Evolutionary conservation across 164 flowering plant species (phyloP).

Genomic region (Magnolia sinica): DNA sequence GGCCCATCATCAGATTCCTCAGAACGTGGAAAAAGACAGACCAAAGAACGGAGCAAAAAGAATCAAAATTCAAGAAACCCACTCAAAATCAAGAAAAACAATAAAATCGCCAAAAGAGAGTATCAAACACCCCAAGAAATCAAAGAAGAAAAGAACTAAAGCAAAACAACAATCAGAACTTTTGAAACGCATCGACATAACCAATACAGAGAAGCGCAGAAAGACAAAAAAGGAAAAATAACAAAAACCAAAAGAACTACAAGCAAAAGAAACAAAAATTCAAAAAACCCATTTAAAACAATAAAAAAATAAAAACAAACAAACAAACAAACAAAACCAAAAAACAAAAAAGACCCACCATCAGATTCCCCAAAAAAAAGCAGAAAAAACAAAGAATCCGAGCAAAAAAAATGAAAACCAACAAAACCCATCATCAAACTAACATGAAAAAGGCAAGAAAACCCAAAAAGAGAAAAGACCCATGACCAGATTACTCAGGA

Average conservation of each 20-base stretch:
- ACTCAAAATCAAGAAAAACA: background rate
- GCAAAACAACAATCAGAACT: background rate
- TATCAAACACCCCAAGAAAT: background rate
- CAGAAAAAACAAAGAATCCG: too few species aligned
- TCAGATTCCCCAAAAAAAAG: too few species aligned
- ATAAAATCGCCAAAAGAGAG: background rate
- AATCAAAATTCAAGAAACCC: too few species aligned
- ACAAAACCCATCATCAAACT: background rate
- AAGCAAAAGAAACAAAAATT: background rate
- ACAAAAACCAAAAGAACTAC: background rate
- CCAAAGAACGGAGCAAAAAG: too few species aligned
- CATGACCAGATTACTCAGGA: slow-evolving; percentile 7
- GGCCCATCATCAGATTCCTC: slow-evolving; percentile 1
- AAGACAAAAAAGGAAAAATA: too few species aligned
- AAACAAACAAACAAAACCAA: background rate
- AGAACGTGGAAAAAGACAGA: too few species aligned
- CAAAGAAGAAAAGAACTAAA: background rate
- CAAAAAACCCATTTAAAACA: background rate
- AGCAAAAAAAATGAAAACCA: too few species aligned
- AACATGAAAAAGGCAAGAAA: background rate
- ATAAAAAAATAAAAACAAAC: background rate
- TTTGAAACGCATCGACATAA: too few species aligned
- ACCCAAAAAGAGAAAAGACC: background rate
- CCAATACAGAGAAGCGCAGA: too few species aligned
- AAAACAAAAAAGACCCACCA: background rate